Evolutionary conservation across 495 filamentous ascomycete genomes (phyloP), one percentile per base, ranked within the genome.

Genomic region (Amphirosellinia nigrospora): DNA sequence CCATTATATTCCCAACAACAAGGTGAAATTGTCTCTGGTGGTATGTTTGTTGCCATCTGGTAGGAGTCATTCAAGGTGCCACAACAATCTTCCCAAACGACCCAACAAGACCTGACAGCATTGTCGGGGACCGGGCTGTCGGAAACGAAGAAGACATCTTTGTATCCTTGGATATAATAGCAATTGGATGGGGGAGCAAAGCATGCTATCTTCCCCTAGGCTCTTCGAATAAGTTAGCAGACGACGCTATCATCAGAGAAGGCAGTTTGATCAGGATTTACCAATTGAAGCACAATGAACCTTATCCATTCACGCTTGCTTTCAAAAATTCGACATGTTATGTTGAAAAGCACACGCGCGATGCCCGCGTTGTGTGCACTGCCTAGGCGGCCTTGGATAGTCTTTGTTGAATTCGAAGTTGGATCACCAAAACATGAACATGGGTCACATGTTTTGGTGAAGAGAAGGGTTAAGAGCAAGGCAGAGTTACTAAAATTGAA

Each of bases 341-440:
- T 58, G 4, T 58, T 58, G 55, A 13, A 58, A 34, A 58, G 16
- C 30, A 21, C 52, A n/a, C 55, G 38, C 15, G 21, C 2, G 55
- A 58, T 34, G 9, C 15, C 19, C 7, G 9, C 38, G 6, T 36
- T 36, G 30, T 3, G n/a, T 21, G 32, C 28, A 28, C 8, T 3
- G 55, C 28, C 28, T n/a, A n/a, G 30, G 32, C 55, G 2, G 30
- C 6, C 7, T 58, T 10, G 55, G 30, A 28, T 7, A 36, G n/a
- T 3, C 6, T 36, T 36, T 30, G 19, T 15, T n/a, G 19, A 30
- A n/a, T 11, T n/a, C 10, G 30, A 58, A 8, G 30, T 38, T 36
- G 32, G 7, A 58, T 58, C 55, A 58, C 55, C n/a, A n/a, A n/a
- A n/a, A n/a, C n/a, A n/a, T n/a, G 38, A 58, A n/a, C 5, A 36